Evolutionary conservation across 768 basidiomycete genomes (phyloP).

Genomic region (Lactarius tabidus): DNA sequence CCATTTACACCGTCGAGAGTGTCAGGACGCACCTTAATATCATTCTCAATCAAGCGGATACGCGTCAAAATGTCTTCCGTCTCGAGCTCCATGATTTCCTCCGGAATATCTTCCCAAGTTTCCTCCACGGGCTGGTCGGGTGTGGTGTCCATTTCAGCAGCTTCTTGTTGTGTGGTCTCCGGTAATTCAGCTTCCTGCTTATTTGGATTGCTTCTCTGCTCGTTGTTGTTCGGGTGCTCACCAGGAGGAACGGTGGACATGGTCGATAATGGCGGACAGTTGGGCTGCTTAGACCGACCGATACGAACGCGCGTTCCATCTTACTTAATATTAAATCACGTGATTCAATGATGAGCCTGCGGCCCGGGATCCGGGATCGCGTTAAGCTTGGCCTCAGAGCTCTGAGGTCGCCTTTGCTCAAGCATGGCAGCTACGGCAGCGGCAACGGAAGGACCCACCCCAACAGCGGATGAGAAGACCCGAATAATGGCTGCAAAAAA

Average conservation of each 20-base stretch:
- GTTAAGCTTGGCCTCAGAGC: constrained; percentile 1
- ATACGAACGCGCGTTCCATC: constrained; percentile 24
- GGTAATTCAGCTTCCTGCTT: constrained; percentile 40
- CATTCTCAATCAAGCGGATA: constrained; percentile 92
- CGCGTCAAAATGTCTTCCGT: constrained; percentile 88
- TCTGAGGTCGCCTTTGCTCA: not conserved
- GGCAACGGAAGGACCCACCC: constrained; percentile 40
- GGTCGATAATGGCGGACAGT: not conserved
- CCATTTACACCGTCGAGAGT: not conserved
- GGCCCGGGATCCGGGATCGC: constrained; percentile 16
- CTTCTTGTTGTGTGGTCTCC: constrained; percentile 31
- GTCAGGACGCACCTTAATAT: constrained; percentile 68
- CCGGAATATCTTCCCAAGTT: constrained; percentile 88
- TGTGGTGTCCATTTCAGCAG: constrained; percentile 63
- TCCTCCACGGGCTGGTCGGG: constrained; percentile 71
- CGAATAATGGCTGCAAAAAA: constrained; percentile 71
- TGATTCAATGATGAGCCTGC: not conserved
- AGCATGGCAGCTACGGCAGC: constrained; percentile 36
- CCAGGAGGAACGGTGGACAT: constrained; percentile 20
- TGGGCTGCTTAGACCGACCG: not conserved
- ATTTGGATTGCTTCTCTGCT: constrained; percentile 36
- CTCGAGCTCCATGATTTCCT: constrained; percentile 70
- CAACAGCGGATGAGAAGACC: constrained; percentile 62
- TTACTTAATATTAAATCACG: constrained; percentile 6
- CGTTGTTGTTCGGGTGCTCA: constrained; percentile 17